Percentiles rank a stretch among this genome's conserved stretches.
Evolutionary conservation across 2,329 filamentous ascomycete genomes (phyloP).

Genomic region (Ascochyta clinopodiicola): DNA sequence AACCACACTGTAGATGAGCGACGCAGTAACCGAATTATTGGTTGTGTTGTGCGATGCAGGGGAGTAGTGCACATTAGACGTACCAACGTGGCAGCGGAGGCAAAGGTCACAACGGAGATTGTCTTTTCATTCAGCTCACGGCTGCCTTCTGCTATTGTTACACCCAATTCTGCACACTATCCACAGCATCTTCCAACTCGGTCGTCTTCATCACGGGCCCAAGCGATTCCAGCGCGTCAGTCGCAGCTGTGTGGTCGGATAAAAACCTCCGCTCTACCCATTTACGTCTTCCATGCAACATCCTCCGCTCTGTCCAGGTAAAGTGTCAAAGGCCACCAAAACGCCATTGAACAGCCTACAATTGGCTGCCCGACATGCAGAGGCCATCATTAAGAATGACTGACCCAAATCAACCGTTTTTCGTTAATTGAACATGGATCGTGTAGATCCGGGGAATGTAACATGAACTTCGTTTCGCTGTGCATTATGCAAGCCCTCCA

Average conservation of each 20-base stretch:
- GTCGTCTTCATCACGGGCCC: not conserved
- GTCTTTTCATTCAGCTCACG: not conserved
- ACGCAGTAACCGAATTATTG: no score
- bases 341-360: constrained; percentile 8
- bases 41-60: no score
- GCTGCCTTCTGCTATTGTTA: not conserved
- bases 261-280: not conserved
- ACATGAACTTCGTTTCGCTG: constrained; percentile 11
- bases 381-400: not conserved
- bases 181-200: not conserved
- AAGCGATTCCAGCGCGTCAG: not conserved
- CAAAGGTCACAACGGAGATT: not conserved
- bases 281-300: constrained; percentile 1
- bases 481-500: constrained; percentile 3
- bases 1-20: no score
- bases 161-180: not conserved
- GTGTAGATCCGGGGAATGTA: constrained; percentile 18
- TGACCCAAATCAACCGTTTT: constrained; percentile 4
- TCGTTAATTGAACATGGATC: constrained; percentile 17
- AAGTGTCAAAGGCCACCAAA: constrained; percentile 8
- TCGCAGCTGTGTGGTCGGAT: not conserved
- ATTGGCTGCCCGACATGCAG: constrained; percentile 4
- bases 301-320: not conserved
- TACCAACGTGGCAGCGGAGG: no score
- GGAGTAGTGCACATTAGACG: no score